Percentiles rank a stretch among this genome's conserved stretches.
These are phyloP conservation scores for Alternaria dauci DNA, from an alignment of 2,329 filamentous ascomycete genomes.

Conservation along the genomic window DNA sequence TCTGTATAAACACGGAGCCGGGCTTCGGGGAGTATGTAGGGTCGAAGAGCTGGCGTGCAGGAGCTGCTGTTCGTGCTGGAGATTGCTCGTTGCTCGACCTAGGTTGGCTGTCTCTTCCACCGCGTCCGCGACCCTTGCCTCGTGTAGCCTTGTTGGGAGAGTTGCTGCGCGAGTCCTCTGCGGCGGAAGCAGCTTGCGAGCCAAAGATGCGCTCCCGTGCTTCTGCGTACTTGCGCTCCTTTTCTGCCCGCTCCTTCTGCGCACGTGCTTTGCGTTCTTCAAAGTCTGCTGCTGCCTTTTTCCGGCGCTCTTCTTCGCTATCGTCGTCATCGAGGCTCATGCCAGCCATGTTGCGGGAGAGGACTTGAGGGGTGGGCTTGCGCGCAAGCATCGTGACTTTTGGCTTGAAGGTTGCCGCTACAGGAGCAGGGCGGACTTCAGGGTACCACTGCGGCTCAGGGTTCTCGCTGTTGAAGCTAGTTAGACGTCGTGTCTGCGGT, in stretches of 20 bases:
- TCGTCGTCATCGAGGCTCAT: constrained; percentile 63
- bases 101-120: constrained; percentile 50
- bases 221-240: constrained; percentile 89
- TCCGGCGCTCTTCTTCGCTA: constrained; percentile 68
- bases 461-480: constrained; percentile 66
- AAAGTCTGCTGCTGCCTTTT: constrained; percentile 70
- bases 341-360: constrained; percentile 64
- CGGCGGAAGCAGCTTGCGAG: constrained; percentile 53
- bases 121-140: constrained; percentile 50
- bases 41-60: constrained; percentile 75
- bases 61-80: constrained; percentile 38
- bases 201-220: constrained; percentile 88
- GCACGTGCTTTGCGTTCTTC: constrained; percentile 82
- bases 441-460: constrained; percentile 79
- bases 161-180: constrained; percentile 47
- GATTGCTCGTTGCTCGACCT: constrained; percentile 50
- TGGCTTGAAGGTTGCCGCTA: constrained; percentile 78
- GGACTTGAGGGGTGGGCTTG: constrained; percentile 72
- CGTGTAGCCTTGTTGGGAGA: constrained; percentile 44
- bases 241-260: constrained; percentile 83
- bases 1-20: constrained; percentile 59
- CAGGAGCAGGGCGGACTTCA: constrained; percentile 69
- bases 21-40: constrained; percentile 74
- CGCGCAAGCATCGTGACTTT: constrained; percentile 85
- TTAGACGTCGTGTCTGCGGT: constrained; percentile 22